phyloP scores from a whole-genome alignment of 1,284 basidiomycete genomes.

The Pyrrhoderma noxium region DNA sequence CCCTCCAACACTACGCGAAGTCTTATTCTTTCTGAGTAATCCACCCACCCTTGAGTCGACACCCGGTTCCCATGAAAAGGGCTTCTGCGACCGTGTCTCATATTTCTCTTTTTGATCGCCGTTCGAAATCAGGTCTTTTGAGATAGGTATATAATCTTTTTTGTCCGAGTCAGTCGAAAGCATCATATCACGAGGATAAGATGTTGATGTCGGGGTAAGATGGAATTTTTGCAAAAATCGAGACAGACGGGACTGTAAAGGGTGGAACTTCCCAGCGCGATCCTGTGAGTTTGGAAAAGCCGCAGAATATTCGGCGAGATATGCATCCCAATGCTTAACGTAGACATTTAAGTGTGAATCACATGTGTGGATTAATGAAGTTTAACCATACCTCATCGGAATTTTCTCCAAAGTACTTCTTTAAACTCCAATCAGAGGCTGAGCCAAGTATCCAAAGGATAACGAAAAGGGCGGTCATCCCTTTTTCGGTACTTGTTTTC shows the following conservation, averaged over 20 bases:
- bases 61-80: not conserved
- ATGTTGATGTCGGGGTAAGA: constrained; percentile 14
- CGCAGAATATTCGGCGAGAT: constrained; percentile 50
- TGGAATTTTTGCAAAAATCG: constrained; percentile 31
- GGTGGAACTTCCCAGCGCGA: constrained; percentile 38
- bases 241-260: constrained; percentile 45
- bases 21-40: constrained; percentile 2
- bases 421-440: constrained; percentile 47
- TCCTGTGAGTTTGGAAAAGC: constrained; percentile 37
- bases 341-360: not conserved
- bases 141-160: constrained; percentile 22
- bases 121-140: constrained; percentile 19
- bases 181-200: constrained; percentile 20
- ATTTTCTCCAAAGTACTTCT: constrained; percentile 49
- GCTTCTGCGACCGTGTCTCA: too few species aligned
- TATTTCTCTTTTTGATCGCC: too few species aligned
- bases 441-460: constrained; percentile 44
- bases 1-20: not conserved
- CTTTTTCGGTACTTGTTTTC: constrained; percentile 48
- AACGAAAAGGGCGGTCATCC: constrained; percentile 48
- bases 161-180: constrained; percentile 28
- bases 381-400: constrained; percentile 50
- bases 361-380: not conserved
- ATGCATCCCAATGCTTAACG: constrained; percentile 58
- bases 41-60: not conserved